Evolutionary conservation across 1,284 basidiomycete species (phyloP), one percentile per base, ranked within the genome.

Genomic region (Tilletia walkeri): DNA sequence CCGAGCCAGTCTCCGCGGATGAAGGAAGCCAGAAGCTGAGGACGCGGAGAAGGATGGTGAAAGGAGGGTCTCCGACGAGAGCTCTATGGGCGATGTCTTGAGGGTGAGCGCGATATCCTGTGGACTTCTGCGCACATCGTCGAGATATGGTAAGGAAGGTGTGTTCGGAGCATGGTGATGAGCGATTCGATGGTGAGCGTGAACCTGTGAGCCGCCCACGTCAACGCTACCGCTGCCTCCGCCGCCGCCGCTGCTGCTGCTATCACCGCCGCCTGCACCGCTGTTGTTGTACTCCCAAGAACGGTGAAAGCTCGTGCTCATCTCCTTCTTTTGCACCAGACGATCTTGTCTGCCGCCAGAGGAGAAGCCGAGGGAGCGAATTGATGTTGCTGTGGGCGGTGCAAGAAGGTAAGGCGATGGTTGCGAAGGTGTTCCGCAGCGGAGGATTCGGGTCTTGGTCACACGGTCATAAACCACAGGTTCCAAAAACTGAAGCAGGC

Each of bases 1-100:
- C 56, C 56, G n/a, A 14, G 56, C 56, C 34, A 61, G 7, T 61
- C 56, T 24, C 38, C 38, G 56, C 30, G 56, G 56, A 61, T 61
- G 56, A 9, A 61, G 24, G 56, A 61, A 61, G n/a, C 24, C 30
- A 0, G 56, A 61, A 53, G 50, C 50, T 7, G 50, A 53, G 6
- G 50, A 1, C 6, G 50, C n/a, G 7, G 50, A 53, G 7, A n/a
- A n/a, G n/a, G 48, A 53, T 7, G 50, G 50, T n/a, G 50, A 53
- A 53, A 53, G 50, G 9, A 53, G 9, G 6, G 50, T n/a, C 50
- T 18, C n/a, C n/a, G 50, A 53, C n/a, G 50, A 53, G n/a, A n/a
- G 50, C n/a, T 53, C 50, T 53, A 53, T 18, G 18, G 50, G 50
- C 30, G 50, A 53, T 53, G 50, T n/a, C n/a, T 18, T n/a, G 18